Percentiles rank a stretch among this genome's conserved stretches.
Conservation (phyloP, 2,329 filamentous ascomycete genomes). For the Bipolaris cookei region DNA sequence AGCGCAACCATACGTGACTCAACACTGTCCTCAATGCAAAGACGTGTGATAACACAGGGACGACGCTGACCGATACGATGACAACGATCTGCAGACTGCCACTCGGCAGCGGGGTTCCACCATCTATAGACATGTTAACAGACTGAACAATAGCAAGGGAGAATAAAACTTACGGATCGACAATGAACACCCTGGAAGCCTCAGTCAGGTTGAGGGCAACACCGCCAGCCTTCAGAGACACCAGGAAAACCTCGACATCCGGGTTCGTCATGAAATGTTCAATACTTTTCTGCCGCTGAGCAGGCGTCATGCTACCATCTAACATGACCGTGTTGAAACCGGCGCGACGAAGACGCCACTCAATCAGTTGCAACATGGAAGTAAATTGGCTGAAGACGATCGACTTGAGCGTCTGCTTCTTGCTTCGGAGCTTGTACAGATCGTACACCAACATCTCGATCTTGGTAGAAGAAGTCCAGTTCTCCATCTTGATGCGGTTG, state of each 20-base stretch:
- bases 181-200: constrained; percentile 91
- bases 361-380: constrained; percentile 94
- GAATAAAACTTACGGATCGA: constrained; percentile 77
- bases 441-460: constrained; percentile 97
- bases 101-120: constrained; percentile 99
- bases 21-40: constrained; percentile 96
- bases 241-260: constrained; percentile 93
- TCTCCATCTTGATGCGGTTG: constrained; percentile 98
- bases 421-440: constrained; percentile 86
- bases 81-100: constrained; percentile 86
- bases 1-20: constrained; percentile 94
- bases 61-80: constrained; percentile 95
- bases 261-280: constrained; percentile 96
- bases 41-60: constrained; percentile 89
- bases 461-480: constrained; percentile 98
- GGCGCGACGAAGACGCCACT: constrained; percentile 95
- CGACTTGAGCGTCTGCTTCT: constrained; percentile 92
- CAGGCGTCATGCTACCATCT: constrained; percentile 95
- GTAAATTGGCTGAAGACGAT: constrained; percentile 99
- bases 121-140: constrained; percentile 64
- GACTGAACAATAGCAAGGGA: not conserved
- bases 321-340: constrained; percentile 98
- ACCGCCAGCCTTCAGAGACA: constrained; percentile 93
- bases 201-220: constrained; percentile 96
- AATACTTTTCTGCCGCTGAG: constrained; percentile 90